Evolutionary conservation across 176 grass and related monocot genomes (phyloP).

Genomic region (Melocanna baccifera): DNA sequence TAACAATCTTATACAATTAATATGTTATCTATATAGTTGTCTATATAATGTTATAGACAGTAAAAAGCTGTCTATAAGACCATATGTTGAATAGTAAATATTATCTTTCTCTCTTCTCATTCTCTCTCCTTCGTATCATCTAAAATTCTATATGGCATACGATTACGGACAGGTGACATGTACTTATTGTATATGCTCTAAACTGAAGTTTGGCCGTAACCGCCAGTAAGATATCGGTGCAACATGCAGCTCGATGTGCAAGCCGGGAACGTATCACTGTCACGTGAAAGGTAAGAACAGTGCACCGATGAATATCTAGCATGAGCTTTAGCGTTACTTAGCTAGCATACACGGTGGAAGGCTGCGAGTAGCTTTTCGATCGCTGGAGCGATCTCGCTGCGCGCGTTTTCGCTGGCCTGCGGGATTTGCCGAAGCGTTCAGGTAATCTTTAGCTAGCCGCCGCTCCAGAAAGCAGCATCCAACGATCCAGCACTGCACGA

Average conservation of each 20-base stretch:
- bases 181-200: too few relatives aligned
- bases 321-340: neutral
- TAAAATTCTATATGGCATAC: too few relatives aligned
- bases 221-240: neutral
- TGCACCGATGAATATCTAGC: neutral
- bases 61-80: too few relatives aligned
- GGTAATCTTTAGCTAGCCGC: neutral
- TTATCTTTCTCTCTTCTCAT: too few relatives aligned
- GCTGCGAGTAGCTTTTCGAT: neutral
- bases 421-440: neutral
- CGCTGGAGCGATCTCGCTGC: neutral
- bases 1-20: too few relatives aligned
- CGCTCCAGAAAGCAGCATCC: neutral
- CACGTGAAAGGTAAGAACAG: neutral
- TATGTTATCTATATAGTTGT: too few relatives aligned
- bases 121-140: too few relatives aligned
- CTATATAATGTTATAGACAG: too few relatives aligned
- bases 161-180: too few relatives aligned
- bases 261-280: neutral
- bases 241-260: neutral
- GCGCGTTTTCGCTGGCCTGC: neutral
- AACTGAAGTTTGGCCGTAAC: neutral
- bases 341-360: slow-evolving; percentile 11
- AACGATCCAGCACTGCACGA: neutral
- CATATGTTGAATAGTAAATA: too few relatives aligned